Base-by-base conservation (phyloP, 2,329 filamentous ascomycete genomes). In the Boeremia lycopersici region DNA sequence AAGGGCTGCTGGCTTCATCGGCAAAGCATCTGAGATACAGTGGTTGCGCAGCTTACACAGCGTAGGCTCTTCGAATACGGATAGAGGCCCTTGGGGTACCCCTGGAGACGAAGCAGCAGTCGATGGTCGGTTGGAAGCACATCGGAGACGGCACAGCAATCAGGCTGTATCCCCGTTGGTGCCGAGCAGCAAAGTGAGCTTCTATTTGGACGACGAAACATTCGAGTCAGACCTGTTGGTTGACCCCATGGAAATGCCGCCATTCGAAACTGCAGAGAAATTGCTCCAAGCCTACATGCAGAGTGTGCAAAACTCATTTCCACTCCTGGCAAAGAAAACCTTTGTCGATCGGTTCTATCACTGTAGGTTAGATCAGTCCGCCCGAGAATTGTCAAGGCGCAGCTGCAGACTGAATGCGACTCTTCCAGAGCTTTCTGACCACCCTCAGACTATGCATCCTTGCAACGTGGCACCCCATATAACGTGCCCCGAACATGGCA, bases 301-400 rank as follows among this genome's bases (percentile, higher is more conserved):
- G 2, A 71, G 65, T 8, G 56, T 54, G 10, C 61, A 58, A 9
- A 49, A 49, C 13, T 56, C 59, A 4, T 68, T 56, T 44, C 54
- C 72, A 58, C 57, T 78, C 60, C 53, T 69, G 57, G 42, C 63
- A 19, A 54, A 74, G 62, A 63, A 61, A 19, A 59, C 63, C 0
- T 76, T 77, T 45, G 46, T 61, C 7, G 50, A 48, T 9, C 67
- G 74, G 40, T 77, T 76, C 49, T 59, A 69, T 40, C 58, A 62
- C 4, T 74, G 55, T 63, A 57, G 7, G 60, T 57, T 23, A 36
- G 5, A 17, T 23, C 34, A 10, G 17, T 30, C 13, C 9, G 25
- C 12, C 34, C 15, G 17, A 17, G 9, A 35, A 10, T 19, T n/a
- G 5, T 19, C 40, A 13, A 23, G 33, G 33, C n/a, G n/a, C 33